Base-by-base conservation (phyloP, 257 asterid genomes). In the Cordia subcordata region DNA sequence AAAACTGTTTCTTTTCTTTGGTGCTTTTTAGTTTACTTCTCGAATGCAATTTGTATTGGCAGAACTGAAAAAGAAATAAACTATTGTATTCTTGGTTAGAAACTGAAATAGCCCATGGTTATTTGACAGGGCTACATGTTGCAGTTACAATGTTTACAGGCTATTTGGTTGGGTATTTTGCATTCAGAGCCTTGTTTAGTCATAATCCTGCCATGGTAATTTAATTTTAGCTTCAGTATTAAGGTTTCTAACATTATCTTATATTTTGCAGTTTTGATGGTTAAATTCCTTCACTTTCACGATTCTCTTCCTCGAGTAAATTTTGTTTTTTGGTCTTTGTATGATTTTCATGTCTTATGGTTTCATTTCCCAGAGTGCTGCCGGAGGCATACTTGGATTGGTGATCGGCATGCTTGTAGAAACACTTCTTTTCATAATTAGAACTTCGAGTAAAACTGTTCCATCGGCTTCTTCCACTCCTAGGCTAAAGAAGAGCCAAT, bases 371-470 rank as follows among this genome's bases (percentile, higher is more conserved):
- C 67, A 92, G 99, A 80, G 81, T 66, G 96, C 99, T 75, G 97
- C 96, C 17, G 97, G 99, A 47, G 96, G 99, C 60, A 81, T 93
- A 65, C 95, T 93, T 63, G 99, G 99, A 51, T 79, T 93, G 80
- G 96, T 93, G 64, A 65, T 57, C 1, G 95, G 79, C 38, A 89
- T 93, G 99, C 83, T 88, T 64, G 94, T 93, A 0, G 99, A 93
- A 80, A 87, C 92, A 4, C 84, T 92, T 66, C 79, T 92, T 59
- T 88, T 92, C 65, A 84, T 88, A 49, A 68, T 91, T 33, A 72
- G 86, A 74, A 73, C 82, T 13, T 72, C 90, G 15, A 74, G 72
- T 62, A 63, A 69, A 45, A 86, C 71, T 47, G 77, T 62, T 10
- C 75, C 50, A 60, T 19, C 73, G 42, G 38, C 65, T 20, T 38